Evolutionary conservation across 2,329 filamentous ascomycete genomes (phyloP).

Genomic region (Fusarium devonianum): DNA sequence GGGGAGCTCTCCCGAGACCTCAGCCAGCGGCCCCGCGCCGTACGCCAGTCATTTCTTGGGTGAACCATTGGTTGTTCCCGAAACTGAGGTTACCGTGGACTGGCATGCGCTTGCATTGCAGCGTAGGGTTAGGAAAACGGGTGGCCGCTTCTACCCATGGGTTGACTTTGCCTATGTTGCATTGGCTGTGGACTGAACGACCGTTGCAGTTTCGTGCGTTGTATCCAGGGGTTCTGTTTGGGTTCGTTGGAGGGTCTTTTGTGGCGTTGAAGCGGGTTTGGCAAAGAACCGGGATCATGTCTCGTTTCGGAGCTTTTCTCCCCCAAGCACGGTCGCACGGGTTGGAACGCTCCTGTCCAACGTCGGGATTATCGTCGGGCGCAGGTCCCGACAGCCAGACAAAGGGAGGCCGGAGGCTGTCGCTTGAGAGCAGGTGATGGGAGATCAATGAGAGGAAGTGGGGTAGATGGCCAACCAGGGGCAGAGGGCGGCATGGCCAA

Average conservation of each 20-base stretch:
- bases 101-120: slow-evolving; percentile 18
- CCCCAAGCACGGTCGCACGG: slow-evolving; percentile 5
- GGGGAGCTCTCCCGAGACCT: slow-evolving; percentile 36
- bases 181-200: background rate
- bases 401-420: slow-evolving; percentile 5
- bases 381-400: slow-evolving; percentile 3
- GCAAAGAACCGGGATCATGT: slow-evolving; percentile 13
- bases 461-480: slow-evolving; percentile 7
- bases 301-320: slow-evolving; percentile 26
- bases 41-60: slow-evolving; percentile 24
- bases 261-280: slow-evolving; percentile 24
- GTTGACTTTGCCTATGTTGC: slow-evolving; percentile 7
- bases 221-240: slow-evolving; percentile 16
- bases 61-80: slow-evolving; percentile 26
- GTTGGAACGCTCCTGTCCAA: background rate
- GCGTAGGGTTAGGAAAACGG: slow-evolving; percentile 8
- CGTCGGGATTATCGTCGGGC: slow-evolving; percentile 9
- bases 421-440: slow-evolving; percentile 26
- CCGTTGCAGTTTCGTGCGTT: slow-evolving; percentile 22
- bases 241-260: background rate
- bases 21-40: slow-evolving; percentile 29
- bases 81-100: slow-evolving; percentile 14
- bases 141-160: too few relatives aligned
- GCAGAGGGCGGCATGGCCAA: slow-evolving; percentile 12
- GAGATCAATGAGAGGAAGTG: slow-evolving; percentile 16